phyloP scores from a whole-genome alignment of 2,329 filamentous ascomycete genomes.

The Arthroderma sp. region DNA sequence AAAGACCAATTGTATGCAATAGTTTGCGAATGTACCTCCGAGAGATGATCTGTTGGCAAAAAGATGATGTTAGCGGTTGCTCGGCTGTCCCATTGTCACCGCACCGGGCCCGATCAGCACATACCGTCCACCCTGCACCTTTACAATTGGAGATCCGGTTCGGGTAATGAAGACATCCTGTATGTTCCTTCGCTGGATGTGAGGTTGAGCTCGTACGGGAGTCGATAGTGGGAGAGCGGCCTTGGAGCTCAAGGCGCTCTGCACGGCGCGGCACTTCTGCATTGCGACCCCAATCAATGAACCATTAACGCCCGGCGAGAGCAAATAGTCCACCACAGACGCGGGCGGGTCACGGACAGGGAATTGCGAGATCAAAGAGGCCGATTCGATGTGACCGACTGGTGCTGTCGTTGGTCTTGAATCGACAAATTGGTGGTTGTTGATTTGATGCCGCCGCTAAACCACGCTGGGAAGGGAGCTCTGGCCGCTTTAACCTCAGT shows the following conservation, averaged over 20 bases:
- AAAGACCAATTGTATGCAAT: conserved; percentile 6
- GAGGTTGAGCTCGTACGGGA: conserved; percentile 25
- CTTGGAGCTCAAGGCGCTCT: conserved; percentile 31
- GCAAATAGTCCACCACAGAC: conserved; percentile 3
- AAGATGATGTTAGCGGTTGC: conserved; percentile 17
- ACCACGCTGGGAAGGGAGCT: neutral
- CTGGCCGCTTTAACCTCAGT: neutral
- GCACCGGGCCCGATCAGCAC: conserved; percentile 21
- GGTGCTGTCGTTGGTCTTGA: neutral
- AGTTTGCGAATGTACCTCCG: conserved; percentile 51
- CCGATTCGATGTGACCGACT: neutral
- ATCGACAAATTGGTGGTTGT: neutral
- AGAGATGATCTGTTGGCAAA: conserved; percentile 58
- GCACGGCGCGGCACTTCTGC: conserved; percentile 36
- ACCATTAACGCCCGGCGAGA: conserved; percentile 15
- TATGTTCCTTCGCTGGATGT: conserved; percentile 39
- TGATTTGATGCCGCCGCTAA: neutral
- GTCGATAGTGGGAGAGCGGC: conserved; percentile 24
- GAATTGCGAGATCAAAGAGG: neutral
- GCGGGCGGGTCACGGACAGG: neutral
- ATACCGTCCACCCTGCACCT: conserved; percentile 79
- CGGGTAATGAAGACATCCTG: conserved; percentile 88
- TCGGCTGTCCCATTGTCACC: neutral
- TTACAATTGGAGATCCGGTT: conserved; percentile 90
- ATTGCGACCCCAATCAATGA: conserved; percentile 27